Evolutionary conservation across 306 rosid genomes (phyloP).

Genomic region (Fragaria nilgerrensis): DNA sequence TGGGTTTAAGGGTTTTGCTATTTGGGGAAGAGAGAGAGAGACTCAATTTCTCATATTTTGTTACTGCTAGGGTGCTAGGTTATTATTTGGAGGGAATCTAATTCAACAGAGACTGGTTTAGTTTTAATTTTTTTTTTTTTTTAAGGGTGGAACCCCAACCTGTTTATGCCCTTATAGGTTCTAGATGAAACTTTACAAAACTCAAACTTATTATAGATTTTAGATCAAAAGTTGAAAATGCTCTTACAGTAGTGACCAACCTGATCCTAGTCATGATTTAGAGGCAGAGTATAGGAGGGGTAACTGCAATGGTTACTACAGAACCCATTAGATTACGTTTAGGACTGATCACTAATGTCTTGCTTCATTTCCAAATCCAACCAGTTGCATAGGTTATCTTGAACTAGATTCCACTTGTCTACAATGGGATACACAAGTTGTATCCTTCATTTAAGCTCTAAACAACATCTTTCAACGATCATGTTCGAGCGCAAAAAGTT

Average conservation of each 20-base stretch:
- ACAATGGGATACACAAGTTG: not conserved
- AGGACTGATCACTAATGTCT: not conserved
- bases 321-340: not conserved
- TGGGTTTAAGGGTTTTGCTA: conserved; percentile 45
- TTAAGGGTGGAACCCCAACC: too few relatives aligned
- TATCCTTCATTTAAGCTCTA: not conserved
- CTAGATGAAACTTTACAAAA: too few relatives aligned
- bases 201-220: too few relatives aligned
- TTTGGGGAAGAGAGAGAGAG: not conserved
- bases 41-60: not conserved
- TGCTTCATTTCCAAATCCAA: not conserved
- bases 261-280: too few relatives aligned
- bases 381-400: not conserved
- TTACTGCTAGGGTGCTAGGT: not conserved
- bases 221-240: too few relatives aligned
- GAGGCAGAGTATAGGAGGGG: too few relatives aligned
- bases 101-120: not conserved
- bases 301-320: too few relatives aligned
- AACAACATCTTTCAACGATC: not conserved
- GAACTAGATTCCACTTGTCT: not conserved
- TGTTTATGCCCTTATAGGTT: too few relatives aligned
- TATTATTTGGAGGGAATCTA: not conserved
- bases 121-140: too few relatives aligned
- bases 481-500: not conserved
- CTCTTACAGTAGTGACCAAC: too few relatives aligned